phyloP scores from a whole-genome alignment of 2,329 filamentous ascomycete species.

The Pseudogymnoascus sp. region DNA sequence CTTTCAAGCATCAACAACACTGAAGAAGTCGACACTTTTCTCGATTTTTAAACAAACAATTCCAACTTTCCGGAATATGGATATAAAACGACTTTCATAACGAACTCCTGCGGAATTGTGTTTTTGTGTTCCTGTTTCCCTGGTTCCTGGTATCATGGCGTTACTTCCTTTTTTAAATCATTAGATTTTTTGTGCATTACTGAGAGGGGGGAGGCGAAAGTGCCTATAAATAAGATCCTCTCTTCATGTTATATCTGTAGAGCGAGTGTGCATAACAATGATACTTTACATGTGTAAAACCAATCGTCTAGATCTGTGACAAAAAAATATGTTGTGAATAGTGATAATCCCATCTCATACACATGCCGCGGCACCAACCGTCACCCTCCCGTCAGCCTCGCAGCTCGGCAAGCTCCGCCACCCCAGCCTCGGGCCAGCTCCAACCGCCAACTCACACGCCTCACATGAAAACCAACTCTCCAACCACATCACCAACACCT shows the following conservation, averaged over 20 bases:
- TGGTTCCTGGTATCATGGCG: background rate
- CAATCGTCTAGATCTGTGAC: background rate
- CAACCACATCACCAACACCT: background rate
- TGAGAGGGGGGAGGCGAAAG: background rate
- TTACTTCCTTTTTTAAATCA: background rate
- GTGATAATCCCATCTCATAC: background rate
- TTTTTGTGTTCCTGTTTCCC: background rate
- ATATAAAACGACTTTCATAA: slow-evolving; percentile 10
- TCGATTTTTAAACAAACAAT: background rate
- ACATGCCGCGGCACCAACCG: background rate
- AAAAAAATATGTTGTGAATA: background rate
- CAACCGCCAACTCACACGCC: background rate
- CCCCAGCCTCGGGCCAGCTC: background rate
- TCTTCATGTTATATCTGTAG: slow-evolving; percentile 8
- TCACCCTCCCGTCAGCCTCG: background rate
- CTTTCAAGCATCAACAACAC: background rate
- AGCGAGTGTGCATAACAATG: slow-evolving; percentile 9
- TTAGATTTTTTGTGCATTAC: background rate
- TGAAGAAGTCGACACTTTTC: background rate
- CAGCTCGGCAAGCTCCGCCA: slow-evolving; percentile 3
- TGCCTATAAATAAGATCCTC: slow-evolving; percentile 5
- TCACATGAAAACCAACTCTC: slow-evolving; percentile 2
- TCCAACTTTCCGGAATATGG: slow-evolving; percentile 6
- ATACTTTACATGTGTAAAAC: slow-evolving; percentile 6
- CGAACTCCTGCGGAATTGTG: background rate